Base-by-base conservation (phyloP, 768 basidiomycete genomes). In the Trichaptum fuscoviolaceum region DNA sequence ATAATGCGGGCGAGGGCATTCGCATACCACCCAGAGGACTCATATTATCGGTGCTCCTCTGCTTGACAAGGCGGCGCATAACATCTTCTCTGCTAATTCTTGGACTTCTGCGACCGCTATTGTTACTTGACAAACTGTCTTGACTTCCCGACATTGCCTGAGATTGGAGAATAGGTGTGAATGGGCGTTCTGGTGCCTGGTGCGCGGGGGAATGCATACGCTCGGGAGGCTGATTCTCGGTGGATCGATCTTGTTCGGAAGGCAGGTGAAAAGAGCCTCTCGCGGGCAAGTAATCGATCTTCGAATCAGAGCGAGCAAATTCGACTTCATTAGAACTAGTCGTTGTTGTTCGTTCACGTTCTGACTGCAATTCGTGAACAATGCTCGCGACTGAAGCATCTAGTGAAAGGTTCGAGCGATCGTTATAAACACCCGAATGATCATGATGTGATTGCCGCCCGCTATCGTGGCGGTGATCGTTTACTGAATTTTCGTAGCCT, bases 71-170 rank as follows among this genome's bases (percentile, higher is more conserved):
- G 36, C 84, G 79, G 64, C 81, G 76, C 67, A 84, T 81, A 23
- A 89, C 80, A 62, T 84, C 83, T 64, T 85, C 85, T 30, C 81
- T 80, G 64, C 77, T 86, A 66, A 88, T 85, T 58, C 84, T 78
- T 26, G 77, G 78, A 63, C 78, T 80, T 2, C 69, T 61, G 59
- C 59, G 25, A 61, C 59, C 30, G 15, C 30, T 24, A 34, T 34
- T 61, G 9, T 25, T 61, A 23, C 59, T 61, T 24, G 59, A 25
- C 15, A 61, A 17, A 23, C 59, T 61, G 3, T 25, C 59, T 34
- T 61, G 59, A 61, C 59, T 61, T 12, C 59, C 59, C 42, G 42
- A 52, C 42, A 52, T 52, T 52, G 42, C 5, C 12, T 52, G 42
- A 12, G 42, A 52, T 52, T 15, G 20, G 42, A 52, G 42, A 12